Evolutionary conservation across 352 stramenopile species (phyloP).

Genomic region (Pythium myriotylum): DNA sequence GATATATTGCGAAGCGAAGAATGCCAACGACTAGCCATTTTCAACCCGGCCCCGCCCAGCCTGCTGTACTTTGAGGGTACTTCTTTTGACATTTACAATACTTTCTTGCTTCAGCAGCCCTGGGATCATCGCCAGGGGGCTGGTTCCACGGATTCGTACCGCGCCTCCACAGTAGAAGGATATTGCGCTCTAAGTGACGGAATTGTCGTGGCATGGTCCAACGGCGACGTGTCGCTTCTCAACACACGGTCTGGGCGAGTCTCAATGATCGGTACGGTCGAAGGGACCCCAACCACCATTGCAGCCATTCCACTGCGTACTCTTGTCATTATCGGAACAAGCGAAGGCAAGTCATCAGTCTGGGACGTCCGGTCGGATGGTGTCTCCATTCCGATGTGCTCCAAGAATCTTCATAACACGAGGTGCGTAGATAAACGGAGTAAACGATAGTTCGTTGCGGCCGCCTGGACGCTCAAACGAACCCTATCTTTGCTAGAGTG

Average conservation of each 20-base stretch:
- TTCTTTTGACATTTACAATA: conserved; percentile 1
- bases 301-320: conserved; percentile 3
- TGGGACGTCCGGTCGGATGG: neutral
- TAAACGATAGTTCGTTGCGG: no score
- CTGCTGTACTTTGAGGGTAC: conserved; percentile 16
- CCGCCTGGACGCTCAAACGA: no score
- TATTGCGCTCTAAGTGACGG: conserved; percentile 7
- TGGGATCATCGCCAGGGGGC: neutral
- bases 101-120: conserved; percentile 12
- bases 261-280: neutral
- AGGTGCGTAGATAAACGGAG: conserved; percentile 1
- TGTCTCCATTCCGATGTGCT: neutral
- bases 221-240: conserved; percentile 11
- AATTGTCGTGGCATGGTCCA: conserved; percentile 18
- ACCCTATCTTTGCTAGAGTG: no score
- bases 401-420: conserved; percentile 10
- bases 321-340: conserved; percentile 8
- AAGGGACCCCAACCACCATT: neutral
- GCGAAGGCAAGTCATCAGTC: neutral
- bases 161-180: neutral
- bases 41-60: conserved; percentile 16
- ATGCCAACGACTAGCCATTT: conserved; percentile 13
- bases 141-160: neutral
- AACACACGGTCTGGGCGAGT: conserved; percentile 4
- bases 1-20: conserved; percentile 2